phyloP scores from a whole-genome alignment of 1,284 basidiomycete species.

The Pterulicium gracile region DNA sequence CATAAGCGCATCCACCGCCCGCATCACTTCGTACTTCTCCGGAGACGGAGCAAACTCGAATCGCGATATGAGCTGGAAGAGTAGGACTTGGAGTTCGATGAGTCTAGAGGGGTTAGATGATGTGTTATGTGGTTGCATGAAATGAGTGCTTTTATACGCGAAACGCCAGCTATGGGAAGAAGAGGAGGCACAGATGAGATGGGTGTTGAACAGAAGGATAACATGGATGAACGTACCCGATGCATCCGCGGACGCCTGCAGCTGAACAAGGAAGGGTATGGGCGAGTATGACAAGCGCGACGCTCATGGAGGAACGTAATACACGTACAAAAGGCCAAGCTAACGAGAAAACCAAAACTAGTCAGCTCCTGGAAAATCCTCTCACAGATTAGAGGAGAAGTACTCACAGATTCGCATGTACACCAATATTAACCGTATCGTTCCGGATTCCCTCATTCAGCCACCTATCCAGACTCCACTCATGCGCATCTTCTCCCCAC shows the following conservation, averaged over 20 bases:
- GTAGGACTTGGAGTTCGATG: conserved; percentile 16
- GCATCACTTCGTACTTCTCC: conserved; percentile 12
- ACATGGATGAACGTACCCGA: conserved; percentile 12
- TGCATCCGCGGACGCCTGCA: conserved; percentile 14
- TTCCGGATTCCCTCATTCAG: conserved; percentile 1
- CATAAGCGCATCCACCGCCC: conserved; percentile 14
- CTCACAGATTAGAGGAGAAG: neutral
- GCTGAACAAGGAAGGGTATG: conserved; percentile 8
- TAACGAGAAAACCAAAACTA: too few species aligned
- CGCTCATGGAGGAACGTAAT: neutral
- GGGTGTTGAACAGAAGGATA: too few species aligned
- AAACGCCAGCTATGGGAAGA: conserved; percentile 10
- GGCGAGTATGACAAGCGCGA: neutral
- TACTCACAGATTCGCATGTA: conserved; percentile 12
- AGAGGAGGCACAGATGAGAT: too few species aligned
- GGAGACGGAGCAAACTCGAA: conserved; percentile 15
- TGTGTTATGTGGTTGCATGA: too few species aligned
- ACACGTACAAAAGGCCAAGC: neutral
- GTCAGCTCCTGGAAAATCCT: too few species aligned
- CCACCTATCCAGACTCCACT: conserved; percentile 12
- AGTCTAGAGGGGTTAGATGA: conserved; percentile 13
- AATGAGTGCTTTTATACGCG: too few species aligned
- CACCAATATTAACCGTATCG: conserved; percentile 9
- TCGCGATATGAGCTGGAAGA: conserved; percentile 14
- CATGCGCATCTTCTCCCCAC: conserved; percentile 11